Evolutionary conservation across 2,329 filamentous ascomycete species (phyloP), one percentile per base, ranked within the genome.

Genomic region (Orbilia javanica): DNA sequence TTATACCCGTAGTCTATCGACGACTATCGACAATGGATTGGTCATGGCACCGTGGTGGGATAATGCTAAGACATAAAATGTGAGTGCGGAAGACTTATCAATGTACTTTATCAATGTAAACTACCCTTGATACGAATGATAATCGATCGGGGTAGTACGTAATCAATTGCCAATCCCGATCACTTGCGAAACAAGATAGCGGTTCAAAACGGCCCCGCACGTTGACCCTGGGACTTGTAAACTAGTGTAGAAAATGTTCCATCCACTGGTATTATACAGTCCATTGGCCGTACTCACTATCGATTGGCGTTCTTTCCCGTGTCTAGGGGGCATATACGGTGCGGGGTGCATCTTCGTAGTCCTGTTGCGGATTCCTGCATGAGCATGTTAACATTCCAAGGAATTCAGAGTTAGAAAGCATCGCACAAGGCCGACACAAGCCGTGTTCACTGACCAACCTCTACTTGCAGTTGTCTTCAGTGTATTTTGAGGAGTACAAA

Each of bases 131-230:
- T 42, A 60, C 27, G 53, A 18, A 60, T 22, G 53, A 42, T 60
- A 60, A 42, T 39, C 18, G 25, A 42, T 57, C 60, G 65, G 22
- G 46, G 46, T 50, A 48, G 25, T 48, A 50, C 15, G 65, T 68
- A 68, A 68, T 68, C 15, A 22, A 57, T 68, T 68, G 44, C 53
- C 34, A 68, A 68, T 57, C 34, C 48, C 50, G 44, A 57, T 69
- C 15, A 13, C 29, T 22, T 4, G 10, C 11, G 39, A 18, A 31
- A 60, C 22, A 39, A 25, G 53, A 60, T 60, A 57, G 31, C 57
- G 57, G 57, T 63, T 63, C 36, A 29, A 48, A 63, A 63, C 57
- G 57, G 55, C 55, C 52, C 52, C 52, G 25, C 50, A 31, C 29
- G 1, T 55, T 15, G 15, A 11, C 22, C 29, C 31, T 22, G 50